Base-by-base conservation (phyloP, 1,284 basidiomycete species). In the Termitomyces sp. region DNA sequence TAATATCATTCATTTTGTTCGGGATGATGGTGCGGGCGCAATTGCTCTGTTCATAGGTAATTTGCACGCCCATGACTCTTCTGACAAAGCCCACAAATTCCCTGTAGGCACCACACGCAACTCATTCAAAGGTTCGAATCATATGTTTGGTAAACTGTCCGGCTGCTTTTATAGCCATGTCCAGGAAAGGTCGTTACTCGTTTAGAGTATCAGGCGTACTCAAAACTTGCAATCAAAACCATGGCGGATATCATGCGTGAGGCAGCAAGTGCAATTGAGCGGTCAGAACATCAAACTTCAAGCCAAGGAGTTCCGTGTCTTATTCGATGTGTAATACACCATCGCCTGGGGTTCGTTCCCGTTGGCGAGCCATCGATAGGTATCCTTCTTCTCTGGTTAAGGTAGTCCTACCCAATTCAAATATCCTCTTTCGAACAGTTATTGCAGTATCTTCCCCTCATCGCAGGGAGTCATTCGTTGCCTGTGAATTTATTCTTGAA, bases 401-500 rank as follows among this genome's bases (percentile, higher is more conserved):
- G 34, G 34, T 1, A 9, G 19, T 44, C 26, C 10, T 41, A 38
- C 54, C 19, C 15, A 21, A 13, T 30, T 39, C 38, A 54, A 15
- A 36, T 28, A 45, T 10, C 6, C 12, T 4, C 15, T 30, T 13
- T 12, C 4, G 24, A 36, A 43, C 40, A 76, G 83, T 94, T 48
- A 86, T 94, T 55, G 90, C 88, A 1, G 90, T 92, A 6, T 90
- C 90, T 9, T 86, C 87, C n/a, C 88, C 90, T 19, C 92, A 93
- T 70, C 78, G 92, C 26, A 85, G 84, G 61, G 89, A 91, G 65
- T 84, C 90, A 2, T 94, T 94, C 66, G 70, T 77, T 47, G 86
- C 86, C 12, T 92, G 90, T 65, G 92, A 94, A 68, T 82, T 75
- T 66, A 82, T 93, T 57, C 75, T 95, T 17, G 93, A 96, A 68